Base-by-base conservation (phyloP, 75 land plant species). In the Ceratopteris richardii region DNA sequence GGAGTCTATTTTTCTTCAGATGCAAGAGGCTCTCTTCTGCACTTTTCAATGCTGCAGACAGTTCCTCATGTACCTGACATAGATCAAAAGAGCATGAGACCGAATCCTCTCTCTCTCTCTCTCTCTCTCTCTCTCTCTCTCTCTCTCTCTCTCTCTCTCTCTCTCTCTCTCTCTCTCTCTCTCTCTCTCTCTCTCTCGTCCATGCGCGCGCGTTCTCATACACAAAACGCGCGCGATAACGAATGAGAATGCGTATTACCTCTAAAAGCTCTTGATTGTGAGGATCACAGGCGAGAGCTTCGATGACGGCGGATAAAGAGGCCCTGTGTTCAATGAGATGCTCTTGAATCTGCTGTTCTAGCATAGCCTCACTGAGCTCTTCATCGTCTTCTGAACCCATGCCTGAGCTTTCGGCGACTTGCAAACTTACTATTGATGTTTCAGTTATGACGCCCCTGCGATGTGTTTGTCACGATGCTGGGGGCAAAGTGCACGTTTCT, bases 21-120 rank as follows among this genome's bases (percentile, higher is more conserved):
- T 81, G 74, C 31, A 94, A 51, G 44, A 94, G 82, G 24, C 96
- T 95, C 44, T 94, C 96, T 64, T 94, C 88, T 62, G 88, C 87
- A 71, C 69, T 82, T 68, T 73, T 86, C 16, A 94, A 74, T 43
- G 96, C 81, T 26, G 36, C 43, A 64, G 76, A 60, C 53, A 94
- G 85, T 70, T 94, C 98, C 53, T 83, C 88, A 25, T 67, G 79
- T 31, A 58, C 39, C 23, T 24, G 18, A 58, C 2, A 36, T 31
- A 21, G n/a, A 29, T 28, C 5, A 63, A n/a, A 30, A 56, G 27
- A 2, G 28, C 4, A 29, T 5, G 67, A 79, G 82, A 37, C 58
- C 29, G n/a, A n/a, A n/a, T n/a, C 33, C 12, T 21, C 14, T 17
- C n/a, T 10, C 21, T 20, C 16, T 13, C 21, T 20, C 20, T n/a